Base-by-base conservation (phyloP, 2,329 filamentous ascomycete species). In the Claviceps sp. region DNA sequence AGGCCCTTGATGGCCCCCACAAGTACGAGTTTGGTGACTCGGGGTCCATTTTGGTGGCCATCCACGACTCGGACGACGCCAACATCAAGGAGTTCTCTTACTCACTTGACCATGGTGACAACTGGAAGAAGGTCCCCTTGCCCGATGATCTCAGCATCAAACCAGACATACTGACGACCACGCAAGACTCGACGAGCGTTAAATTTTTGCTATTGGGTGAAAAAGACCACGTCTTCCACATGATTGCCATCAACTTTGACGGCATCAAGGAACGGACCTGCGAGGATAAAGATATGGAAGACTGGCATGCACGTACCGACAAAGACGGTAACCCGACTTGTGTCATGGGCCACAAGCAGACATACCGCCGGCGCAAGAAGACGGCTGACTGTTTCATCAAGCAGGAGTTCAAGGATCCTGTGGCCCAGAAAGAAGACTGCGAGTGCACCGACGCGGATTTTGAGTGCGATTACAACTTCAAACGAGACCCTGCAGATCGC, bases 1-100 rank as follows among this genome's bases (percentile, higher is more conserved):
- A 82, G 62, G 79, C 83, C 0, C 75, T 87, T 5, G 74, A 89
- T 16, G 87, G 88, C 20, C 86, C 90, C 13, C 89, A 97, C 70
- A 93, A 94, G 65, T 98, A 95, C 67, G 90, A 96, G 62, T 94
- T 97, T 65, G 93, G 93, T 50, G 91, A 96, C 60, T 85, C 94
- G 58, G 93, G 93, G 1, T 89, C 89, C 16, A 79, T 98, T 20
- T 72, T 98, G 34, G 77, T 97, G 34, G 93, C 93, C 4, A 74
- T 97, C 39, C 76, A 79, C 55, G 87, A 95, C 60, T 87, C 84
- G 1, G 70, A 80, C 39, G 70, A 82, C 52, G 72, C 84, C 52
- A 75, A 80, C 55, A 62, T 79, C 17, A 68, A 70, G 37, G 75
- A 82, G 56, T 66, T 84, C 48, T 73, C 68, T 39, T 98, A 91